Percentiles rank a stretch among this genome's conserved stretches.
These are phyloP conservation scores for Cercospora citrullina DNA, from an alignment of 2,329 filamentous ascomycete genomes.

Conservation along the genomic window DNA sequence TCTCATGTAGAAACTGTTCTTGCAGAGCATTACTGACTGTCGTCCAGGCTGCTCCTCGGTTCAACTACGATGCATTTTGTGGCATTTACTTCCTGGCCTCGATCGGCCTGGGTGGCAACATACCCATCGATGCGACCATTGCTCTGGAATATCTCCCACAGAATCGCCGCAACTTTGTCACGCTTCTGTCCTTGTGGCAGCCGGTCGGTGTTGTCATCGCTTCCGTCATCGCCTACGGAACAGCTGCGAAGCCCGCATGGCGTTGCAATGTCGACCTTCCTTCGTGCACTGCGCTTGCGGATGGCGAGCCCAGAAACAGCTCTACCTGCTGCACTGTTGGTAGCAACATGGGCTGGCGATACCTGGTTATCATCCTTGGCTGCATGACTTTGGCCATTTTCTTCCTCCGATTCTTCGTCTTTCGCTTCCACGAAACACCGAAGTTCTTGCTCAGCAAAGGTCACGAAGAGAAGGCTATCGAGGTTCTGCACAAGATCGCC, in stretches of 20 bases:
- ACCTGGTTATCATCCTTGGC: constrained; percentile 44
- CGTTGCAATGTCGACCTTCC: constrained; percentile 53
- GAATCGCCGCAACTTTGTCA: constrained; percentile 54
- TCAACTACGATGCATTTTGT: constrained; percentile 52
- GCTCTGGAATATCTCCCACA: constrained; percentile 57
- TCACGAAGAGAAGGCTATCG: constrained; percentile 54
- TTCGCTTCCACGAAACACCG: constrained; percentile 60
- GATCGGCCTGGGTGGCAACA: constrained; percentile 51
- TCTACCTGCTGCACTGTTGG: constrained; percentile 40
- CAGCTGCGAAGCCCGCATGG: constrained; percentile 51
- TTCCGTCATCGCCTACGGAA: constrained; percentile 53
- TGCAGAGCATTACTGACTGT: neutral
- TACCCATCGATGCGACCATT: constrained; percentile 59
- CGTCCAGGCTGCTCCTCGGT: constrained; percentile 43
- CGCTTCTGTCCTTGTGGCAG: constrained; percentile 57
- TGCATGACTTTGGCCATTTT: constrained; percentile 48
- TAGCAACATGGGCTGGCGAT: constrained; percentile 50
- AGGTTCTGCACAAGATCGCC: constrained; percentile 46
- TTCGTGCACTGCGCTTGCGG: constrained; percentile 44
- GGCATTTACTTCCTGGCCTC: constrained; percentile 21
- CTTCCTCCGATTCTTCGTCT: constrained; percentile 55
- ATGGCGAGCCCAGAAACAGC: constrained; percentile 28
- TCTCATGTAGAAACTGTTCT: constrained; percentile 38
- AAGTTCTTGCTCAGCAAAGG: constrained; percentile 60
- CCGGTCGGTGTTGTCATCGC: constrained; percentile 57